Evolutionary conservation across 192 early-diverging fungal species (phyloP).

Genomic region (Entophlyctis luteolus): DNA sequence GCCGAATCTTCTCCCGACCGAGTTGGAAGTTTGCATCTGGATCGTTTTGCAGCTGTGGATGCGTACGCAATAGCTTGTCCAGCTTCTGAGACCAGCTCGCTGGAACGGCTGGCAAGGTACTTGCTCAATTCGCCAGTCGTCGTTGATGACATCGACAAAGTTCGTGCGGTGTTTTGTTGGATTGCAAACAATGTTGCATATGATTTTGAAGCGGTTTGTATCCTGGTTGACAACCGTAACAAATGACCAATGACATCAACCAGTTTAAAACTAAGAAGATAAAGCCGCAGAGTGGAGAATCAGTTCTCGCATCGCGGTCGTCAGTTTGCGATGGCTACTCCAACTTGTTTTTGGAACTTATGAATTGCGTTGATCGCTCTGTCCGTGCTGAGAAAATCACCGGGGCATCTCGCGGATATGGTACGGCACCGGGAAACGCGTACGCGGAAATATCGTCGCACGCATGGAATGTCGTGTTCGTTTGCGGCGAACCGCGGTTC

Average conservation of each 20-base stretch:
- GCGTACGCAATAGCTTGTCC: constrained; percentile 1
- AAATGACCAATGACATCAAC: background rate
- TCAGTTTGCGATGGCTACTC: constrained; percentile 59
- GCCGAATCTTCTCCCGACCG: background rate
- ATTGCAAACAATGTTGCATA: constrained; percentile 11
- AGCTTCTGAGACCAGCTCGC: background rate
- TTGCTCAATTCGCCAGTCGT: background rate
- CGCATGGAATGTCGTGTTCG: constrained; percentile 13
- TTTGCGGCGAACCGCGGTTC: constrained; percentile 15
- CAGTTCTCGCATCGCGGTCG: constrained; percentile 26
- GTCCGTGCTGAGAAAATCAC: background rate
- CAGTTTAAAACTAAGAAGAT: background rate
- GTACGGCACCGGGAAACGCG: constrained; percentile 1
- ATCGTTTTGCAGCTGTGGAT: constrained; percentile 1
- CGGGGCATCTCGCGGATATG: constrained; percentile 12
- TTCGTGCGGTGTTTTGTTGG: constrained; percentile 18
- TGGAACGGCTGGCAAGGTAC: background rate
- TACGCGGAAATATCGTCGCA: background rate
- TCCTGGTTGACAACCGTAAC: background rate
- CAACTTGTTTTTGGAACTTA: constrained; percentile 48
- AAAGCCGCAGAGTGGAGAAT: background rate
- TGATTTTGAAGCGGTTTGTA: background rate
- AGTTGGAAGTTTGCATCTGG: background rate
- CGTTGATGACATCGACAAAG: background rate
- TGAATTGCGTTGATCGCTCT: background rate